Evolutionary conservation across 2,329 filamentous ascomycete species (phyloP).

Genomic region (Exophiala spinifera): DNA sequence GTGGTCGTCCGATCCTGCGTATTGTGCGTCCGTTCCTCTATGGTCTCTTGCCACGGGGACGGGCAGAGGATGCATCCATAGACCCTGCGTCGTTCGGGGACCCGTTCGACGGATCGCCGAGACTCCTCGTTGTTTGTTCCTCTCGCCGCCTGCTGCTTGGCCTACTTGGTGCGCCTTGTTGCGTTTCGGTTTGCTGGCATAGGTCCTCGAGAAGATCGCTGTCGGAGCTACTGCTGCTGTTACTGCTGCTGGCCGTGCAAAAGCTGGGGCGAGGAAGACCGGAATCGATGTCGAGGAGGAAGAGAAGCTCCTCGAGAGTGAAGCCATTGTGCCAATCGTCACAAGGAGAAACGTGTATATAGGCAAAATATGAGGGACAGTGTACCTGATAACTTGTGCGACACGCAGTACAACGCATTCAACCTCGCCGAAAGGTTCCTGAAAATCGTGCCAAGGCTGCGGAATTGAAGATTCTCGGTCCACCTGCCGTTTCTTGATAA

Average conservation of each 20-base stretch:
- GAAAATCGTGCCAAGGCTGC: constrained; percentile 17
- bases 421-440: neutral
- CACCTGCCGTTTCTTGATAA: constrained; percentile 4
- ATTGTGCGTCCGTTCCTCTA: constrained; percentile 51
- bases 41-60: constrained; percentile 56
- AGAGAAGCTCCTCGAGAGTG: constrained; percentile 5
- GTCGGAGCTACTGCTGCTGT: constrained; percentile 14
- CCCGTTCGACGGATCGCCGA: constrained; percentile 78
- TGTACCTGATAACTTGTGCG: neutral
- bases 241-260: constrained; percentile 20
- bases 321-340: constrained; percentile 10
- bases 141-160: constrained; percentile 63
- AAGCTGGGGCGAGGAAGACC: constrained; percentile 43
- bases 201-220: constrained; percentile 20
- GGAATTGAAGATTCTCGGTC: neutral
- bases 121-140: constrained; percentile 75
- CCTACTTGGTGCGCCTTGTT: constrained; percentile 44
- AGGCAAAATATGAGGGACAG: neutral
- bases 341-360: neutral
- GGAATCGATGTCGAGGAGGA: constrained; percentile 28
- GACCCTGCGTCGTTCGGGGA: constrained; percentile 68
- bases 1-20: constrained; percentile 66
- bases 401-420: neutral
- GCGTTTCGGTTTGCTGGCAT: constrained; percentile 22
- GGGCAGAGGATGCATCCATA: constrained; percentile 69